A percentile compares a stretch with the other conserved stretches of the same genome.
Evolutionary conservation across 2,329 filamentous ascomycete genomes (phyloP).

Genomic region (Ophiostoma ulmi): DNA sequence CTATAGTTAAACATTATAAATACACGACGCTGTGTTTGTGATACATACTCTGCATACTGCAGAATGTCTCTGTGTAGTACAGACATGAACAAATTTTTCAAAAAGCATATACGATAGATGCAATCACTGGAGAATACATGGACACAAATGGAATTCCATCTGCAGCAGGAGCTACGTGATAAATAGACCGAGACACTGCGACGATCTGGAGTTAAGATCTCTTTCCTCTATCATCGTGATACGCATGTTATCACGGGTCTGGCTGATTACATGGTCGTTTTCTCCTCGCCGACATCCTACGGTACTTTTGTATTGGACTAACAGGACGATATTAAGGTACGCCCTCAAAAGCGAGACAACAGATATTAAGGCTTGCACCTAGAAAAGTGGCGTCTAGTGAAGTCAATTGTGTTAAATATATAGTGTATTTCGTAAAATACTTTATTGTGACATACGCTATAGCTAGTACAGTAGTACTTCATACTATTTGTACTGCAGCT

Average conservation of each 20-base stretch:
- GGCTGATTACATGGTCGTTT: too few species aligned
- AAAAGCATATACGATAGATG: not conserved
- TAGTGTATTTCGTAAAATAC: not conserved
- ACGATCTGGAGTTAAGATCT: not conserved
- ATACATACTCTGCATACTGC: not conserved
- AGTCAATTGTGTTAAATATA: not conserved
- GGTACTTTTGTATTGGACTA: not conserved
- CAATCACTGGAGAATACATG: not conserved
- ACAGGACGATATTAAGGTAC: conserved; percentile 3
- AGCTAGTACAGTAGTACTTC: too few species aligned
- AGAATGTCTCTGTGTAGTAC: not conserved
- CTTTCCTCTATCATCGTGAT: not conserved
- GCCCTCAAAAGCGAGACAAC: not conserved
- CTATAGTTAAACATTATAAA: not conserved
- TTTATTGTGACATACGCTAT: too few species aligned
- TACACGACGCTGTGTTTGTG: not conserved
- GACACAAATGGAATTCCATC: not conserved
- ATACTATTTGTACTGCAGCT: too few species aligned
- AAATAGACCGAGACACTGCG: not conserved
- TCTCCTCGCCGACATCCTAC: not conserved
- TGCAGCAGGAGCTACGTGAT: not conserved
- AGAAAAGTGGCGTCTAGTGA: not conserved
- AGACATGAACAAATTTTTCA: not conserved
- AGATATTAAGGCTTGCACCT: not conserved
- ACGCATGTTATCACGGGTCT: not conserved